Base-by-base conservation (phyloP, 768 basidiomycete species). In the Trametes cingulata region DNA sequence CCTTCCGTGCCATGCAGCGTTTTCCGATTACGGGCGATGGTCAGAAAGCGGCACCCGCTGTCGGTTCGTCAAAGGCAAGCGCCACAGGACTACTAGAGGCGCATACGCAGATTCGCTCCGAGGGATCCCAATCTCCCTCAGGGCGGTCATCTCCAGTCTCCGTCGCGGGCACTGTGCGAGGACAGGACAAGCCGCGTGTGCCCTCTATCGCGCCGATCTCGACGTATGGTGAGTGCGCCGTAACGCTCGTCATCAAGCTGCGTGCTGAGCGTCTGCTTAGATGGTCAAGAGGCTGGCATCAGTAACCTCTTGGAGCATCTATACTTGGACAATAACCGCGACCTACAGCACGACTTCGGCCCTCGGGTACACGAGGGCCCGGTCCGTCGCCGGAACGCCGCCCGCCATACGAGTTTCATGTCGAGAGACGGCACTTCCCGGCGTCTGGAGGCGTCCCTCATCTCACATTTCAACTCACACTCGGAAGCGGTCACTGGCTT, bases 301-400 rank as follows among this genome's bases (percentile, higher is more conserved):
- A 90, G 84, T 68, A 90, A 91, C 49, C 77, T 98, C 13, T 77
- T 99, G 20, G 97, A 98, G 69, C 89, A 91, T 57, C 78, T 95
- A 20, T 98, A 94, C 69, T 78, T 93, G 37, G 94, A 95, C 69
- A 92, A 88, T 61, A 87, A 85, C 68, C 86, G 87, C 24, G 93
- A 97, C 58, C 79, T 93, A 1, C 86, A 93, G 58, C 82, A 89
- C 27, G 95, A 99, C 67, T 96, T 99, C 69, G 96, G 96, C 6
- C 95, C 95, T 3, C 84, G 83, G 52, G 84, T 95, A 5, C 86
- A 90, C 56, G 87, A 91, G 59, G 91, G 91, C 0, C 88, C 93
- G 39, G 74, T 91, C 20, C 84, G 93, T 22, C 82, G 92, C 37
- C 85, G 93, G 7, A 89, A 88, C 65, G 79, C 87, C 0, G 80